Evolutionary conservation across 2,329 filamentous ascomycete genomes (phyloP).

Genomic region (Neopestalotiopsis sp.): DNA sequence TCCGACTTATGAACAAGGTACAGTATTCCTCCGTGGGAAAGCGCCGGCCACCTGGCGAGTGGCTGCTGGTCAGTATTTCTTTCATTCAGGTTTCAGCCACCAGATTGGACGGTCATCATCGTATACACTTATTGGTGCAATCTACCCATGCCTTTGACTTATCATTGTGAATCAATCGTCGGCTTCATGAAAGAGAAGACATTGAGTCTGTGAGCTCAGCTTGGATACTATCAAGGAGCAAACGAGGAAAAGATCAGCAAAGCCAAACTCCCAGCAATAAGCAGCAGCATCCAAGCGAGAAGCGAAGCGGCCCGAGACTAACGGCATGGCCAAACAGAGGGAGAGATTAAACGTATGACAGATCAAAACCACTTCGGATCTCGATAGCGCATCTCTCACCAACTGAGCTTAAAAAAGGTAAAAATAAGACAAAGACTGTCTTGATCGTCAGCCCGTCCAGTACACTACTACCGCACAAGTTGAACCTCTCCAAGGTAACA

Average conservation of each 20-base stretch:
- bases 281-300: not conserved
- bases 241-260: not conserved
- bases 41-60: not conserved
- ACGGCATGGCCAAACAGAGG: not conserved
- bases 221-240: not conserved
- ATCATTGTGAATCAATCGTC: no score
- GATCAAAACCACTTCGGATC: not conserved
- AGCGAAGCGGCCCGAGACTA: not conserved
- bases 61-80: not conserved
- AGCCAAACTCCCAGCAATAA: not conserved
- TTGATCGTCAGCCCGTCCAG: no score
- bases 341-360: not conserved
- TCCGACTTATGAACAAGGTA: not conserved
- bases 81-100: not conserved
- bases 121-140: not conserved
- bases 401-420: constrained; percentile 3
- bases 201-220: not conserved
- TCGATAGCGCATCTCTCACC: not conserved
- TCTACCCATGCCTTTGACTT: no score
- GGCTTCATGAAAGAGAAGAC: no score
- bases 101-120: not conserved
- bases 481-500: not conserved
- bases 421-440: not conserved
- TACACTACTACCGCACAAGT: no score
- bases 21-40: not conserved